Evolutionary conservation across 2,329 filamentous ascomycete genomes (phyloP), one percentile per base, ranked within the genome.

Genomic region (Rhinocladiella similis): DNA sequence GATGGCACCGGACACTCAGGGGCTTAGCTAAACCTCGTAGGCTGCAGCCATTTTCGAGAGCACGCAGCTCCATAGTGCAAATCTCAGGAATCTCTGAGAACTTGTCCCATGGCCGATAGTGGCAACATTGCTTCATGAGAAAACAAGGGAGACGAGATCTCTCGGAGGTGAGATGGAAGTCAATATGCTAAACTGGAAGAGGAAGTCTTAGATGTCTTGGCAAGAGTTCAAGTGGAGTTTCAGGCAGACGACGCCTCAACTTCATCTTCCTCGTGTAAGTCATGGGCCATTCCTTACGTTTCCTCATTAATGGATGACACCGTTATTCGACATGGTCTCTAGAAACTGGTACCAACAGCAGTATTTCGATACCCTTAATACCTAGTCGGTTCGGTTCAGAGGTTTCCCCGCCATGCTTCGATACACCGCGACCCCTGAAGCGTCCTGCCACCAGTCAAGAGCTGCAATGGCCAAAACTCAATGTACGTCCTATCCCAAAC

Each of bases 151-250:
- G n/a, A n/a, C n/a, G n/a, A n/a, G n/a, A n/a, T n/a, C n/a, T n/a
- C n/a, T n/a, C n/a, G n/a, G n/a, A n/a, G n/a, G n/a, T n/a, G n/a
- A n/a, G n/a, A n/a, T n/a, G n/a, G n/a, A n/a, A n/a, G n/a, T n/a
- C 14, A 19, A 19, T 10, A 41, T n/a, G 47, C 50, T 52, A 52
- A 12, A 12, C 39, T 36, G 7, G 6, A 45, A 16, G 5, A 45
- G 50, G 50, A 45, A 52, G 20, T 43, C 39, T 36, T 18, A 52
- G 16, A 22, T 52, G 39, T 43, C 50, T 52, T 52, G 50, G 50
- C 50, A 52, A 38, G 5, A 13, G 35, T 38, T 38, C 22, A 16
- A 38, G 35, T 38, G 35, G 35, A 38, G 35, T 38, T 38, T 38
- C 13, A 16, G 35, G 35, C 35, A 13, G 5, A 16, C 13, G 35